These are phyloP conservation scores for Chrysoporthe puriensis DNA, from an alignment of 2,329 filamentous ascomycete genomes.

Conservation along the genomic window DNA sequence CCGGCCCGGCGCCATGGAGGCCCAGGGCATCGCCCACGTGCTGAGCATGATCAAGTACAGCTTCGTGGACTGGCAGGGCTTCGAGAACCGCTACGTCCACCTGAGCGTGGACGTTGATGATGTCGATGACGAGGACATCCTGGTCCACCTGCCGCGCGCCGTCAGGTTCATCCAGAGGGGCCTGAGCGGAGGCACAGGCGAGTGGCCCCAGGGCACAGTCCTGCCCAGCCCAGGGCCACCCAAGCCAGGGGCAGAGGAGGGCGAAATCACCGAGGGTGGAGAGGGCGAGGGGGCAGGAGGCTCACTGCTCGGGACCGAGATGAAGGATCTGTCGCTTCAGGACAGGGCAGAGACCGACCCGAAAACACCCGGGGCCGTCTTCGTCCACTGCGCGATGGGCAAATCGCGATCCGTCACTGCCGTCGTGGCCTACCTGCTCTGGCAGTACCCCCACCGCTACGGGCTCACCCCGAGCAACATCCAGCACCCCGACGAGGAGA, in stretches of 20 bases:
- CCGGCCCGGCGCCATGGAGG: constrained; percentile 69
- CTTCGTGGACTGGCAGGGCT: constrained; percentile 47
- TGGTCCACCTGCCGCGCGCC: constrained; percentile 77
- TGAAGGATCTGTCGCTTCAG: constrained; percentile 10
- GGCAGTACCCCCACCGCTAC: constrained; percentile 61
- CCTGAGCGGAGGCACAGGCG: constrained; percentile 43
- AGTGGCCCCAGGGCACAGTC: constrained; percentile 16
- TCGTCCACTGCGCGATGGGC: constrained; percentile 84
- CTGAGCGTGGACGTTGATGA: constrained; percentile 86
- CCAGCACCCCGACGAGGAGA: constrained; percentile 42
- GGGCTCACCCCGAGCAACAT: constrained; percentile 49
- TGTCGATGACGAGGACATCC: constrained; percentile 83
- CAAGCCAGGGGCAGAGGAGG: neutral
- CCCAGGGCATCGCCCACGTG: constrained; percentile 83
- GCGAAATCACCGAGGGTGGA: neutral
- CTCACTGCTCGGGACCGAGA: constrained; percentile 8
- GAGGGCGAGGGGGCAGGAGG: neutral
- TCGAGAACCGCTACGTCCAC: constrained; percentile 67
- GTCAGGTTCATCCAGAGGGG: constrained; percentile 84
- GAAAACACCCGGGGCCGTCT: constrained; percentile 47
- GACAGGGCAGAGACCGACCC: constrained; percentile 27
- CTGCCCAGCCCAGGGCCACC: constrained; percentile 8
- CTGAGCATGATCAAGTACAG: constrained; percentile 71
- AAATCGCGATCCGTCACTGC: constrained; percentile 90
- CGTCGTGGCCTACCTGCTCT: constrained; percentile 83